These are phyloP conservation scores for Scheffersomyces titani DNA, from an alignment of 1,139 yeast species.

Conservation along the genomic window DNA sequence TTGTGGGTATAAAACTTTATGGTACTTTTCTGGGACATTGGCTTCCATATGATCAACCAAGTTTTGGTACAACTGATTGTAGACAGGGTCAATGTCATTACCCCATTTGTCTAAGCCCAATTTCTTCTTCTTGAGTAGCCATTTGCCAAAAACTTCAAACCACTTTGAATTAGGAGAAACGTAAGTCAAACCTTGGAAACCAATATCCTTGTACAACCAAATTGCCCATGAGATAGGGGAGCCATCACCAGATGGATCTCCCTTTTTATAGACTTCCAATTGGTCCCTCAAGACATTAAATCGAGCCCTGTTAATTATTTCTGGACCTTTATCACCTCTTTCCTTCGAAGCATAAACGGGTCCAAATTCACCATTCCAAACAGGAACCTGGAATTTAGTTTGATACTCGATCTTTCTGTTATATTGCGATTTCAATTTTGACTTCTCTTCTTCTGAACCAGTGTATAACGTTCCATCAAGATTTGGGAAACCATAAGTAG, in stretches of 20 bases:
- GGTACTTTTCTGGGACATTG: slow-evolving; percentile 32
- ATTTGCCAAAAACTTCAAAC: slow-evolving; percentile 38
- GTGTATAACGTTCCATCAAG: slow-evolving; percentile 28
- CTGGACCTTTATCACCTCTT: slow-evolving; percentile 40
- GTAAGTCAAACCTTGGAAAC: slow-evolving; percentile 47
- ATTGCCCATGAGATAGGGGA: slow-evolving; percentile 48
- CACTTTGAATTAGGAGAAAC: slow-evolving; percentile 44
- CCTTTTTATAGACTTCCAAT: slow-evolving; percentile 36
- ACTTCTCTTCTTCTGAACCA: slow-evolving; percentile 32
- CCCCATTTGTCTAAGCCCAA: slow-evolving; percentile 53
- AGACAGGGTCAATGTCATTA: slow-evolving; percentile 39
- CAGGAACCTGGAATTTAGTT: slow-evolving; percentile 38
- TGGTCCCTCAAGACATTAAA: slow-evolving; percentile 44
- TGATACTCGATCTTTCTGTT: slow-evolving; percentile 43
- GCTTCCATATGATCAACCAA: slow-evolving; percentile 34
- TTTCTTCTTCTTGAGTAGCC: slow-evolving; percentile 39
- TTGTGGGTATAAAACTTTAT: slow-evolving; percentile 32
- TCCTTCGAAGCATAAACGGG: slow-evolving; percentile 46
- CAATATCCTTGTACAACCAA: slow-evolving; percentile 53
- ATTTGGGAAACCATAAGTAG: slow-evolving; percentile 44
- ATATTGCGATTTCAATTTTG: slow-evolving; percentile 33
- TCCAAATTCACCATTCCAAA: slow-evolving; percentile 56
- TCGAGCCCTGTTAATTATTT: slow-evolving; percentile 34
- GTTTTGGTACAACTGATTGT: slow-evolving; percentile 31
- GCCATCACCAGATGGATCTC: slow-evolving; percentile 47